Percentiles rank a stretch among this genome's conserved stretches.
Evolutionary conservation across 805 yeast genomes (phyloP).

Genomic region (Wickerhamiella brachini): DNA sequence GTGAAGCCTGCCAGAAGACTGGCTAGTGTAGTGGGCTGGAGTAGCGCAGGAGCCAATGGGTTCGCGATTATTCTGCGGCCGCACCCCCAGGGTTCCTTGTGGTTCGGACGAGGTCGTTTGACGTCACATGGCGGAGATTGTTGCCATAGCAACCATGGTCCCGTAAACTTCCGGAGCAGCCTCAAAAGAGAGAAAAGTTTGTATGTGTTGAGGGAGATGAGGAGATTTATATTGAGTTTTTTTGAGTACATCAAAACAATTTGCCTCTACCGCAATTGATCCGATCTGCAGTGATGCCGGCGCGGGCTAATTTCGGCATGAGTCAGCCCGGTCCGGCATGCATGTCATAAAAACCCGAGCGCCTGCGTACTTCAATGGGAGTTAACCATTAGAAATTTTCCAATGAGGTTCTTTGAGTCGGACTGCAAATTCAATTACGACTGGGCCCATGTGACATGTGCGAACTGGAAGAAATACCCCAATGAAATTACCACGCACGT

Average conservation of each 20-base stretch:
- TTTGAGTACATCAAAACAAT: too few species aligned
- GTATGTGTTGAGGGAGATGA: too few species aligned
- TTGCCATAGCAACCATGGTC: neutral
- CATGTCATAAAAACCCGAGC: neutral
- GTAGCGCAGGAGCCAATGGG: too few species aligned
- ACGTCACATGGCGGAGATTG: neutral
- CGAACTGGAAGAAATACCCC: slow-evolving; percentile 96
- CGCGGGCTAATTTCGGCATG: neutral
- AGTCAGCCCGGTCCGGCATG: neutral
- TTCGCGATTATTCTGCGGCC: neutral
- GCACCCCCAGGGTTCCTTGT: neutral
- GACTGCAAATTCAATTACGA: slow-evolving; percentile 62
- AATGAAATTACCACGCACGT: slow-evolving; percentile 87
- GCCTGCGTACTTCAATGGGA: neutral
- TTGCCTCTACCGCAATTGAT: neutral
- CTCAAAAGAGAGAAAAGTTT: too few species aligned
- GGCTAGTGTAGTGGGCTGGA: too few species aligned
- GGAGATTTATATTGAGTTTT: too few species aligned
- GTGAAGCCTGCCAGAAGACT: too few species aligned
- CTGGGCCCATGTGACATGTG: slow-evolving; percentile 91
- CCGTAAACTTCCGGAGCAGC: neutral
- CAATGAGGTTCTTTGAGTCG: slow-evolving; percentile 69
- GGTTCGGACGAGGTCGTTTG: neutral
- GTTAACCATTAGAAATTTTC: neutral
- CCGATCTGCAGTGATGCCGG: neutral